Conservation (phyloP, 2,329 filamentous ascomycete species). For the Lachnum nothofagi region DNA sequence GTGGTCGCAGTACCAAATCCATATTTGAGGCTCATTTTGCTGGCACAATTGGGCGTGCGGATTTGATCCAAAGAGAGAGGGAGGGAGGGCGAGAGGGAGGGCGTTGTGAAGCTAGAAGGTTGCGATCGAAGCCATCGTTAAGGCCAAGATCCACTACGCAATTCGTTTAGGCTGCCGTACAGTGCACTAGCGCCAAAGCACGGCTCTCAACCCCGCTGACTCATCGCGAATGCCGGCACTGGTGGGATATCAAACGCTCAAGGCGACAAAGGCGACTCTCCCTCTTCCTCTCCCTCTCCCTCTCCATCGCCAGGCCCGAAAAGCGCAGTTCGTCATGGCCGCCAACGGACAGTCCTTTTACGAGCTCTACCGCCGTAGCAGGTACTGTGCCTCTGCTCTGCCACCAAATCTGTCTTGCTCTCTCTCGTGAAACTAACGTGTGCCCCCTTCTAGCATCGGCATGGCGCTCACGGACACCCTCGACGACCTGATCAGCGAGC, state of each 20-base stretch:
- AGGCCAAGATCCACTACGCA: not conserved
- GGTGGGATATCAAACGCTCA: constrained; percentile 10
- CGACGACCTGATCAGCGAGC: constrained; percentile 90
- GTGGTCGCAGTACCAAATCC: constrained; percentile 62
- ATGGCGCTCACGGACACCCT: constrained; percentile 91
- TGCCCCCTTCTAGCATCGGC: constrained; percentile 66
- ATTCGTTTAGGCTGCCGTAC: constrained; percentile 7
- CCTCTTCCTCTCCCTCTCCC: constrained; percentile 15
- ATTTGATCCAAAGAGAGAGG: no score
- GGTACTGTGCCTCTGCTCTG: constrained; percentile 55
- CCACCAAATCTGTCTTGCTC: constrained; percentile 20
- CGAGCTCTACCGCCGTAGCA: constrained; percentile 97
- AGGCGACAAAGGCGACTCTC: constrained; percentile 7
- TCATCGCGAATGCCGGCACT: no score
- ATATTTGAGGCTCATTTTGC: constrained; percentile 67
- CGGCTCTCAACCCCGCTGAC: constrained; percentile 15
- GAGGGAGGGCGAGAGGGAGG: not conserved
- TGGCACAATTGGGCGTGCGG: constrained; percentile 17
- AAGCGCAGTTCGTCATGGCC: constrained; percentile 38
- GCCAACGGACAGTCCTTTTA: constrained; percentile 62
- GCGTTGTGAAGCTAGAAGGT: constrained; percentile 14
- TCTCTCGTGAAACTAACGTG: constrained; percentile 25
- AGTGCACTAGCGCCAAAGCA: constrained; percentile 4
- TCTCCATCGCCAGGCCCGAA: constrained; percentile 16
- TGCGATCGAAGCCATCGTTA: constrained; percentile 7